These are phyloP conservation scores for Solanum rostratum DNA, from an alignment of 257 asterid genomes.

Conservation along the genomic window DNA sequence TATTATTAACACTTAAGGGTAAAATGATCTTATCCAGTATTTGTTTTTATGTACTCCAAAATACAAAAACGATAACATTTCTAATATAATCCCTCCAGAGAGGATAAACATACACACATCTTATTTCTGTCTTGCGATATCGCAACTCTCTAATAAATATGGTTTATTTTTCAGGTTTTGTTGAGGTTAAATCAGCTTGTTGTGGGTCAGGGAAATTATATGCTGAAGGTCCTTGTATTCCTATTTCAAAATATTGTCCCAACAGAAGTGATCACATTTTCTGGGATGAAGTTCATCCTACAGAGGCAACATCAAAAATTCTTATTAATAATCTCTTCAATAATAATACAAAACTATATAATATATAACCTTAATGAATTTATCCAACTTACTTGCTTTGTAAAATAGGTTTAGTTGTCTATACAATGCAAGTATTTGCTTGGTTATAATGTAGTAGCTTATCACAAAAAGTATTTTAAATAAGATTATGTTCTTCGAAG, in stretches of 20 bases:
- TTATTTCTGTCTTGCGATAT: neutral
- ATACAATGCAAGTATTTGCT: neutral
- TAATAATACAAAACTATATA: conserved; percentile 16
- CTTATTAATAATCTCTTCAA: conserved; percentile 24
- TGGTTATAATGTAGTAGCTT: neutral
- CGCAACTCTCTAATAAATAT: neutral
- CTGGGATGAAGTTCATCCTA: conserved; percentile 82
- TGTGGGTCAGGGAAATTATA: conserved; percentile 65
- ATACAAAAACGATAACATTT: too few relatives aligned
- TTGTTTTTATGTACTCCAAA: neutral
- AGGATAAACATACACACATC: accelerated
- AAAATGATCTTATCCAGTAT: too few relatives aligned
- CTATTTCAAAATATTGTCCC: conserved; percentile 39
- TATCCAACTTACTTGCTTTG: conserved; percentile 31
- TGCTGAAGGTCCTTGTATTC: conserved; percentile 57
- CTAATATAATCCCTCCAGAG: too few relatives aligned
- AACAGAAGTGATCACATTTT: conserved; percentile 47
- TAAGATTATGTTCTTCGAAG: neutral
- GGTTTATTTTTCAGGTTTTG: conserved; percentile 25
- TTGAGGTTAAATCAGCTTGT: conserved; percentile 56
- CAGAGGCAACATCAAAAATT: conserved; percentile 36
- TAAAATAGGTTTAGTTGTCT: neutral
- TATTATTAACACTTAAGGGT: too few relatives aligned
- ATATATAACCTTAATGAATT: conserved; percentile 34
- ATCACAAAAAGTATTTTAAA: neutral